Percentiles rank a stretch among this genome's conserved stretches.
Conservation (phyloP, 371 early-diverging fungal species). For the Cokeromyces recurvatus region DNA sequence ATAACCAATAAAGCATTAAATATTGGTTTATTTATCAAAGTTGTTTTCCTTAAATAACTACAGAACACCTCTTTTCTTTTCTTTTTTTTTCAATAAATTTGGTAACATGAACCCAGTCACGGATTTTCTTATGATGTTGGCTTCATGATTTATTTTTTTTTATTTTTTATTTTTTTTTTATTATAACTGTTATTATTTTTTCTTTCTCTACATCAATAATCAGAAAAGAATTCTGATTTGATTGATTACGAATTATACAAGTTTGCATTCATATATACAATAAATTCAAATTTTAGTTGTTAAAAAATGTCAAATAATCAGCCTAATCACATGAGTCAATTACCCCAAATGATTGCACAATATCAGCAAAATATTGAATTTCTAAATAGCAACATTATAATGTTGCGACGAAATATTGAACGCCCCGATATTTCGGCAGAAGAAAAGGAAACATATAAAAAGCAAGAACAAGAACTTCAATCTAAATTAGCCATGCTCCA, state of each 20-base stretch:
- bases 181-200: too few relatives aligned
- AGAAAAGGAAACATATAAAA: slow-evolving; percentile 21
- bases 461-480: slow-evolving; percentile 32
- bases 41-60: too few relatives aligned
- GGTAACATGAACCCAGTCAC: too few relatives aligned
- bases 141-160: too few relatives aligned
- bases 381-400: slow-evolving; percentile 22
- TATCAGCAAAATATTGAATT: slow-evolving; percentile 30
- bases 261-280: neutral
- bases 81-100: too few relatives aligned
- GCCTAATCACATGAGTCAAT: slow-evolving; percentile 13
- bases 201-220: neutral
- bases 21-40: too few relatives aligned
- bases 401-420: slow-evolving; percentile 28
- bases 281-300: neutral
- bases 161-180: neutral
- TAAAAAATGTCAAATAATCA: slow-evolving; percentile 12
- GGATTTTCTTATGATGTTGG: too few relatives aligned
- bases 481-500: slow-evolving; percentile 24
- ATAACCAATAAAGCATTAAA: too few relatives aligned
- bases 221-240: too few relatives aligned
- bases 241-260: too few relatives aligned
- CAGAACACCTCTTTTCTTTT: neutral
- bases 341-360: slow-evolving; percentile 28
- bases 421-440: slow-evolving; percentile 28